phyloP scores from a whole-genome alignment of 805 yeast species.

The Starmerella apis region DNA sequence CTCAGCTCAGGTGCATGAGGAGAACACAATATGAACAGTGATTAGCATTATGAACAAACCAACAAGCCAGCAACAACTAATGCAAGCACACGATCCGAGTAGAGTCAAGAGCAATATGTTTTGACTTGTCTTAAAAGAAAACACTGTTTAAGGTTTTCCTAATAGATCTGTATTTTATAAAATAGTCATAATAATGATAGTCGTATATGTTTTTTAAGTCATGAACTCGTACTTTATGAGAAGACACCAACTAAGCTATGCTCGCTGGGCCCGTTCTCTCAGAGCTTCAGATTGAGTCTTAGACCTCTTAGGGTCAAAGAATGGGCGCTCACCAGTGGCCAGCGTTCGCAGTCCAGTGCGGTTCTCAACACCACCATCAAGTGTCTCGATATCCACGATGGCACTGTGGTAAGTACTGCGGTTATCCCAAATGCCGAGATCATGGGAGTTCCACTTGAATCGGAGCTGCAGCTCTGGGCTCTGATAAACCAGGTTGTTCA shows the following conservation, averaged over 20 bases:
- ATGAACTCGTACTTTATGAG: neutral
- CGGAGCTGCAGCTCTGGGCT: constrained; percentile 49
- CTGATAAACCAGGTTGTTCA: constrained; percentile 40
- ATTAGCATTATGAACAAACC: no score
- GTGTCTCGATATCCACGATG: constrained; percentile 34
- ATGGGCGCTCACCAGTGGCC: constrained; percentile 29
- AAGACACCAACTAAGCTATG: neutral
- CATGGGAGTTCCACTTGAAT: constrained; percentile 44
- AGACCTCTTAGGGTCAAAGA: constrained; percentile 25
- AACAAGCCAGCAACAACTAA: no score
- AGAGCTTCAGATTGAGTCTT: constrained; percentile 25
- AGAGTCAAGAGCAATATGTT: no score
- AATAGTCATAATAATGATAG: neutral
- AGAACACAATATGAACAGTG: no score
- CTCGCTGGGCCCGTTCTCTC: constrained; percentile 11
- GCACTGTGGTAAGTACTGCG: constrained; percentile 46
- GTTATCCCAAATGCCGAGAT: constrained; percentile 54
- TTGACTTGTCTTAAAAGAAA: no score
- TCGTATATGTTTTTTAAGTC: neutral
- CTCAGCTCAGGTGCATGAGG: no score
- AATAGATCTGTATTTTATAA: no score
- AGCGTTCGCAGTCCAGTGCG: constrained; percentile 29
- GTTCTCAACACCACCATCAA: constrained; percentile 18
- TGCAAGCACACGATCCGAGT: no score
- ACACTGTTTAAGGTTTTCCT: no score